Evolutionary conservation across 2,329 filamentous ascomycete genomes (phyloP).

Genomic region (Tothia fuscella): DNA sequence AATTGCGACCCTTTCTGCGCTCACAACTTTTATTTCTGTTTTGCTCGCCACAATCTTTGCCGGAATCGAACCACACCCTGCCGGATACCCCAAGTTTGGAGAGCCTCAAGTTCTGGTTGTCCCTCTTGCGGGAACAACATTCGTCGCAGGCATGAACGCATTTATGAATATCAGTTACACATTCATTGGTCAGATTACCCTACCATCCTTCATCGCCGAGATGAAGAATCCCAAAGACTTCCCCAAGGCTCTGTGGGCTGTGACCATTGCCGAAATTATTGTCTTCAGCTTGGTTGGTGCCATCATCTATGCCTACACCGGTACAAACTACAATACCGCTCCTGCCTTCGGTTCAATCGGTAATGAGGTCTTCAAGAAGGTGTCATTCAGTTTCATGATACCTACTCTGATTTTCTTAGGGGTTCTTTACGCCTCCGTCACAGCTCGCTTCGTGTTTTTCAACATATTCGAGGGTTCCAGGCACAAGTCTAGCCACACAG

Average conservation of each 20-base stretch:
- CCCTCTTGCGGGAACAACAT: constrained; percentile 59
- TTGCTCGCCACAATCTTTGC: constrained; percentile 74
- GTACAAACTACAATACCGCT: constrained; percentile 76
- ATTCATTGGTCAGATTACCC: constrained; percentile 88
- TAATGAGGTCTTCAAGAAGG: constrained; percentile 66
- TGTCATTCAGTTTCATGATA: constrained; percentile 90
- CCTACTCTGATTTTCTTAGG: constrained; percentile 88
- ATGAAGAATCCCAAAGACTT: constrained; percentile 77
- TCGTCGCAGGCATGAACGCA: constrained; percentile 70
- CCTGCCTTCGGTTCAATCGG: constrained; percentile 79
- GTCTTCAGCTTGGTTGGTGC: constrained; percentile 73
- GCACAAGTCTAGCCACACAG: constrained; percentile 70
- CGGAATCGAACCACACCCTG: constrained; percentile 62
- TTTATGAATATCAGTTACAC: constrained; percentile 96
- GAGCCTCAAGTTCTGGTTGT: constrained; percentile 56
- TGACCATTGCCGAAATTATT: constrained; percentile 78
- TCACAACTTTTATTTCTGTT: constrained; percentile 85
- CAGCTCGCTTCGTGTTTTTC: constrained; percentile 85
- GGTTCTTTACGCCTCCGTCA: constrained; percentile 81
- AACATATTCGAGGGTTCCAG: constrained; percentile 57
- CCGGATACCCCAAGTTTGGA: constrained; percentile 46
- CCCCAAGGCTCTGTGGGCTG: constrained; percentile 82
- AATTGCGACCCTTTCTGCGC: constrained; percentile 64
- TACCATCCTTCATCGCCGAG: constrained; percentile 90
- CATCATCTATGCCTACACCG: constrained; percentile 77